Percentiles rank a stretch among this genome's conserved stretches.
Evolutionary conservation across 2,329 filamentous ascomycete species (phyloP).

Genomic region (Nemania bipapillata): DNA sequence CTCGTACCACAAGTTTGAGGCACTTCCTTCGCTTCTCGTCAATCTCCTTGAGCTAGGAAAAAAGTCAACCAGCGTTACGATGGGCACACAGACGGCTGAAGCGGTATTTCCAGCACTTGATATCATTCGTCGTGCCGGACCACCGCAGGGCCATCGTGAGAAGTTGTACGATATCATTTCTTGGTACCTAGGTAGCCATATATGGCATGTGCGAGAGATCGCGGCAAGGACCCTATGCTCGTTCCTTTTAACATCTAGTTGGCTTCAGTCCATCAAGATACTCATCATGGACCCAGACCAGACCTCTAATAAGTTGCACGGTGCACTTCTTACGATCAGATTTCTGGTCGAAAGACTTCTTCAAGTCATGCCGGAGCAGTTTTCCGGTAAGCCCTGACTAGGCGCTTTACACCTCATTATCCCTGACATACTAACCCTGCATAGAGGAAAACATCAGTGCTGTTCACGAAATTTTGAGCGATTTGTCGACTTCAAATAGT

Average conservation of each 20-base stretch:
- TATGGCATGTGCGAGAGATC: constrained; percentile 86
- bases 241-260: constrained; percentile 65
- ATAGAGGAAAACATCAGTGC: constrained; percentile 41
- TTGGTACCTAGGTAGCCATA: constrained; percentile 71
- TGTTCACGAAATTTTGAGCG: constrained; percentile 41
- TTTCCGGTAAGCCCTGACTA: constrained; percentile 55
- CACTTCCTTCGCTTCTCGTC: constrained; percentile 71
- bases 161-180: constrained; percentile 69
- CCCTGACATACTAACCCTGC: constrained; percentile 24
- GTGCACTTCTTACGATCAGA: constrained; percentile 66
- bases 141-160: constrained; percentile 66
- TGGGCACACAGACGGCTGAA: constrained; percentile 65
- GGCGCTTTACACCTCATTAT: neutral
- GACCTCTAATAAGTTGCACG: constrained; percentile 67
- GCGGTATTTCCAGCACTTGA: constrained; percentile 86
- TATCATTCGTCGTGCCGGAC: constrained; percentile 76
- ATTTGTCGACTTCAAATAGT: constrained; percentile 35
- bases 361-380: constrained; percentile 58
- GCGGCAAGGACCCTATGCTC: constrained; percentile 78
- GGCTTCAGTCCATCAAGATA: constrained; percentile 57
- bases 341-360: constrained; percentile 66
- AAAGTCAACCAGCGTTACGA: constrained; percentile 50
- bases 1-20: constrained; percentile 75
- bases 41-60: constrained; percentile 68
- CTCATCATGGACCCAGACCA: constrained; percentile 52